Evolutionary conservation across 495 filamentous ascomycete genomes (phyloP), one percentile per base, ranked within the genome.

Genomic region (Venustampulla echinocandica): DNA sequence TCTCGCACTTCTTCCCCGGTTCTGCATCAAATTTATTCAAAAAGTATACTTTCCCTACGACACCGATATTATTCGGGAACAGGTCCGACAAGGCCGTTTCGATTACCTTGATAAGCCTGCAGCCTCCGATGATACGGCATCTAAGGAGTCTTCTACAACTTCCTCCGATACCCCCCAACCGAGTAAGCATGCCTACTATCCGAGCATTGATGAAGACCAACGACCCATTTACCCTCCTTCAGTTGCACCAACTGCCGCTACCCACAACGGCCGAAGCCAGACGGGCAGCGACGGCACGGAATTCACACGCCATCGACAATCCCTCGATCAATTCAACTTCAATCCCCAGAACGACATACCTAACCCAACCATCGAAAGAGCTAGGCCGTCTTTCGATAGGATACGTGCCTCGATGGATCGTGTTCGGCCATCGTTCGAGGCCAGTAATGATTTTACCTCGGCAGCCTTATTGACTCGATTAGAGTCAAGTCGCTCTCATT

Each of bases 51-150:
- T 87, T 61, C 93, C 93, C 4, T 78, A 77, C 38, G 93, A 99
- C 56, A 80, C 96, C 43, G 93, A 99, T 61, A 95, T 99, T 56
- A 81, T 99, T 56, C 85, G 93, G 23, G 93, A 99, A 64, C 85
- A 95, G 66, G 75, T 92, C 44, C 77, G 77, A 35, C 73, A 76
- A 55, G 92, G 92, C 44, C 80, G 82, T 51, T 96, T 87, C 63
- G 75, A 81, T 52, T 74, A 84, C 59, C 69, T 86, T 21, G 75
- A 84, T 46, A 1, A 53, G 47, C 50, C 49, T 21, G 49, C 53
- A 55, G 53, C 23, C 55, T 43, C 51, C 22, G 46, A 46, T 33
- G 50, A 49, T 25, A 18, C 37, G 13, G 37, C 46, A 5, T 47
- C 45, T 9, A 53, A 53, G 24, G 46, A 37, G 10, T 52, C 42